phyloP scores from a whole-genome alignment of 169 alveolate genomes.

The Plasmodium malariae region DNA sequence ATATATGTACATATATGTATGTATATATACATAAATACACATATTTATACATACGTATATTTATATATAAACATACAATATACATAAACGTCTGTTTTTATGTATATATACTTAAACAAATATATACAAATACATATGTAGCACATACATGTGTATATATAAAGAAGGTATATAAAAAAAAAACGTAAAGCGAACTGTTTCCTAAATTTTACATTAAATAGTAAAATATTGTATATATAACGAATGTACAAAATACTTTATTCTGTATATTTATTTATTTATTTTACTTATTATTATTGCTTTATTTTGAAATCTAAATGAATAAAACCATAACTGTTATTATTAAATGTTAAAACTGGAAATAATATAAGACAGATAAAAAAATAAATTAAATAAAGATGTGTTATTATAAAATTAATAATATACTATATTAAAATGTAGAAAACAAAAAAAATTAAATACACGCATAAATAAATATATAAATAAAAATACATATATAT shows the following conservation, averaged over 20 bases:
- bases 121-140: too few species aligned
- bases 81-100: too few species aligned
- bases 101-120: too few species aligned
- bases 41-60: neutral
- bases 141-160: neutral
- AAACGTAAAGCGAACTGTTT: constrained; percentile 11
- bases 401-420: constrained; percentile 16
- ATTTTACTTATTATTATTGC: neutral
- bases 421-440: neutral
- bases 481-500: too few species aligned
- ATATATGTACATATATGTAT: neutral
- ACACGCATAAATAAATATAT: too few species aligned
- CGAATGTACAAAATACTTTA: neutral
- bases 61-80: too few species aligned
- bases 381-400: constrained; percentile 5
- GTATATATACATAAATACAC: neutral
- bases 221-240: neutral
- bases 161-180: constrained; percentile 1
- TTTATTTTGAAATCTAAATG: constrained; percentile 8
- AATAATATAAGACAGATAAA: constrained; percentile 37
- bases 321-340: constrained; percentile 14
- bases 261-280: constrained; percentile 1
- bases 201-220: constrained; percentile 4
- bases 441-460: constrained; percentile 21
- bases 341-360: constrained; percentile 21